Conservation (phyloP, 306 rosid genomes). For the Luffa acutangula region DNA sequence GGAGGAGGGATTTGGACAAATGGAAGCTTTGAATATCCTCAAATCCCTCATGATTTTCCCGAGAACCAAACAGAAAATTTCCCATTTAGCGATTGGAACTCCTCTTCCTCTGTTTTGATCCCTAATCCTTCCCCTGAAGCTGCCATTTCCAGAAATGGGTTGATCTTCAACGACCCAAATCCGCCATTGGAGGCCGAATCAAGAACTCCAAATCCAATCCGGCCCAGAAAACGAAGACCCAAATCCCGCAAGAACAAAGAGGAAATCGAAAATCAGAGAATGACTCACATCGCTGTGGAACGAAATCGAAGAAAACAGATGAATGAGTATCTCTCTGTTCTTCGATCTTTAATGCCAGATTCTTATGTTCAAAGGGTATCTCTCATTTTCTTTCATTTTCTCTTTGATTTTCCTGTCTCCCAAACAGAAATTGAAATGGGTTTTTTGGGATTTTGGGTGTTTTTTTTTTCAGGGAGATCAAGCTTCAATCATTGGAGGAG, state of each 20-base stretch:
- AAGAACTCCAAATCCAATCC: not conserved
- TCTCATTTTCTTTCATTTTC: not conserved
- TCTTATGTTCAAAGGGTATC: constrained; percentile 92
- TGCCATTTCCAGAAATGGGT: constrained; percentile 5
- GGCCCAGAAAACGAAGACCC: constrained; percentile 51
- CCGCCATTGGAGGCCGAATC: constrained; percentile 20
- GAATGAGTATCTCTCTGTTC: constrained; percentile 90
- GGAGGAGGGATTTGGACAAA: constrained; percentile 24
- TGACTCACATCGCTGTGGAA: constrained; percentile 97
- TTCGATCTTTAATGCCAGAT: constrained; percentile 77
- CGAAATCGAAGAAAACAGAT: constrained; percentile 88
- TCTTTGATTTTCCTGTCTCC: not conserved
- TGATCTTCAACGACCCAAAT: not conserved
- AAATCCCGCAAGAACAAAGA: constrained; percentile 63
- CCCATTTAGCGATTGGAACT: constrained; percentile 24
- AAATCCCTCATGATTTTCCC: constrained; percentile 22
- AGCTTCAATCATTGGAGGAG: constrained; percentile 90
- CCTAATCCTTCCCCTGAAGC: constrained; percentile 29
- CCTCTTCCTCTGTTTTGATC: constrained; percentile 15
- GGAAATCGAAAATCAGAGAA: constrained; percentile 92
- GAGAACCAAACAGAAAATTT: constrained; percentile 41
- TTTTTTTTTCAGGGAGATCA: constrained; percentile 60
- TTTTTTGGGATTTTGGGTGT: too few species aligned
- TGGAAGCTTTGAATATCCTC: constrained; percentile 17
- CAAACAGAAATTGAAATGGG: not conserved